A percentile compares a stretch with the other conserved stretches of the same genome.
These are phyloP conservation scores for Fusarium sarcochroum DNA, from an alignment of 2,329 filamentous ascomycete species.

Conservation along the genomic window DNA sequence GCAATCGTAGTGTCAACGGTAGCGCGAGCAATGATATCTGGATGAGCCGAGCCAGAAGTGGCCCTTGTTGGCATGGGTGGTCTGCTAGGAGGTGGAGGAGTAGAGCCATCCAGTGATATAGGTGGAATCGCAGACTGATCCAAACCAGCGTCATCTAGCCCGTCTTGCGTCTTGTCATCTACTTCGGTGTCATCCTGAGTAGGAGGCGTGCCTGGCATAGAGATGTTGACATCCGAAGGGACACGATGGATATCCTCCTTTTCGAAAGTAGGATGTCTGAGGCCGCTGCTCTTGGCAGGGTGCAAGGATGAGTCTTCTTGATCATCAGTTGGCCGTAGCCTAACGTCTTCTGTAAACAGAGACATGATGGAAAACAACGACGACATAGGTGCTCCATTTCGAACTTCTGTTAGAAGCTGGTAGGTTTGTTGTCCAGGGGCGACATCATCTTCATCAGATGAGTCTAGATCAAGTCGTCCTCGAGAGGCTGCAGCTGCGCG, in stretches of 20 bases:
- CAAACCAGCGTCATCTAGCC: constrained; percentile 21
- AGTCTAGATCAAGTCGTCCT: constrained; percentile 50
- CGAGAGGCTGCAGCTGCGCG: constrained; percentile 50
- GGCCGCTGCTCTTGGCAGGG: constrained; percentile 46
- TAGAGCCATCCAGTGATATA: constrained; percentile 74
- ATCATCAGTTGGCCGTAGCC: constrained; percentile 81
- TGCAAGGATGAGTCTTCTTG: constrained; percentile 63
- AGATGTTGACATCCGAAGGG: constrained; percentile 46
- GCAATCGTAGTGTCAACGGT: constrained; percentile 98
- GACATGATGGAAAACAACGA: constrained; percentile 98
- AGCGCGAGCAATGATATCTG: constrained; percentile 95
- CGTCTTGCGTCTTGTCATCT: constrained; percentile 37
- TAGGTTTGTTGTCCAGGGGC: constrained; percentile 84
- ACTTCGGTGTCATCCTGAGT: constrained; percentile 47
- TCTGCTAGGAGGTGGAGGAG: constrained; percentile 51
- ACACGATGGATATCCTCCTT: constrained; percentile 29
- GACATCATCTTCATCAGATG: constrained; percentile 77
- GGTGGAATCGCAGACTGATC: constrained; percentile 74
- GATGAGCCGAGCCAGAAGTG: constrained; percentile 84
- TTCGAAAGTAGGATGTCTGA: constrained; percentile 50
- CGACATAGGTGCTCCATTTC: constrained; percentile 98
- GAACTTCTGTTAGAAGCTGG: constrained; percentile 95
- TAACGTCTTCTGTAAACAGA: constrained; percentile 95
- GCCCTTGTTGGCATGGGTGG: constrained; percentile 60
- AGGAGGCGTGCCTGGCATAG: constrained; percentile 59